phyloP scores from a whole-genome alignment of 192 early-diverging fungal species.

The Coemansia erecta region DNA sequence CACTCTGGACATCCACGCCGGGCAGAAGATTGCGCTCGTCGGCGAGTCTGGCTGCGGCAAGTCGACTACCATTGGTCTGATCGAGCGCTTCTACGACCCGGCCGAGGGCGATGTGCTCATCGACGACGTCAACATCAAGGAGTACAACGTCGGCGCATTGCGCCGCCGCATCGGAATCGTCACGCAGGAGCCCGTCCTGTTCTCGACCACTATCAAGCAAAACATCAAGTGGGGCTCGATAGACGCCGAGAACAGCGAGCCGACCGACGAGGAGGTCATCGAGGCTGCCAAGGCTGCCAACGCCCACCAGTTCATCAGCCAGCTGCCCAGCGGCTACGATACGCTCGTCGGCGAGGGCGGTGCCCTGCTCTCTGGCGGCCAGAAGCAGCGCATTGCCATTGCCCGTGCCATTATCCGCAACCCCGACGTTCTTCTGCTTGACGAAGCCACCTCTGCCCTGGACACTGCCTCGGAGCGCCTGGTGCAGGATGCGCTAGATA shows the following conservation, averaged over 20 bases:
- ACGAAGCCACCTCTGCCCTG: conserved; percentile 87
- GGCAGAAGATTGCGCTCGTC: conserved; percentile 85
- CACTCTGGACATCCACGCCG: conserved; percentile 68
- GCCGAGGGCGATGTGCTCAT: conserved; percentile 60
- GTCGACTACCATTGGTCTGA: conserved; percentile 76
- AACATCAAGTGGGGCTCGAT: conserved; percentile 76
- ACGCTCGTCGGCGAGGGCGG: conserved; percentile 84
- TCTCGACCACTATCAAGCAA: conserved; percentile 71
- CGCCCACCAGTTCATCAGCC: conserved; percentile 70
- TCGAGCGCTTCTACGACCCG: conserved; percentile 85
- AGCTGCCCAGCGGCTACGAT: conserved; percentile 73
- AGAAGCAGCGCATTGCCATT: conserved; percentile 96
- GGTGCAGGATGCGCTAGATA: conserved; percentile 82
- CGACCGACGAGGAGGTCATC: conserved; percentile 75
- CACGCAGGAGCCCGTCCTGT: conserved; percentile 87
- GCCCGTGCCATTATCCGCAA: conserved; percentile 88
- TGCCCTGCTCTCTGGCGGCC: conserved; percentile 82
- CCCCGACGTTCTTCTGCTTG: conserved; percentile 77
- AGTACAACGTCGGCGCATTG: conserved; percentile 73
- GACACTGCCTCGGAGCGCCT: conserved; percentile 78
- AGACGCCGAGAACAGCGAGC: conserved; percentile 48
- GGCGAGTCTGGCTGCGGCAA: conserved; percentile 86
- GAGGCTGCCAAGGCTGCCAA: conserved; percentile 67
- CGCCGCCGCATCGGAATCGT: conserved; percentile 89
- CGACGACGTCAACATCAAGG: conserved; percentile 74